Base-by-base conservation (phyloP, 352 stramenopile genomes). In the Phytophthora ohioensis region DNA sequence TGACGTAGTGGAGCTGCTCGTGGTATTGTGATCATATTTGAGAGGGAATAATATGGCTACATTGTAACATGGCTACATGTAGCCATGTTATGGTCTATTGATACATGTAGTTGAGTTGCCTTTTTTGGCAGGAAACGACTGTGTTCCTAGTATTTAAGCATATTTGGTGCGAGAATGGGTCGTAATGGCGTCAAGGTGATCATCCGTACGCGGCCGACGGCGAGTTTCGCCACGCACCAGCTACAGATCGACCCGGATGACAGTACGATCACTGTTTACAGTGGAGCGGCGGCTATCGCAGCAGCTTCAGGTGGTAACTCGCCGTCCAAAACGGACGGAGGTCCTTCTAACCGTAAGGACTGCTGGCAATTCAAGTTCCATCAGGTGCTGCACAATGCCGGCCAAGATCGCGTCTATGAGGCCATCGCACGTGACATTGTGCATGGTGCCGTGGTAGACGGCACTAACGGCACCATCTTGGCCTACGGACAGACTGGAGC, bases 301-400 rank as follows among this genome's bases (percentile, higher is more conserved):
- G 60, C 38, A 43, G 60, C 60, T 21, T 66, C 63, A 3, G 74
- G 71, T 4, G 67, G 57, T 15, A 32, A 31, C 8, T 66, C 70
- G 5, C 69, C 78, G 7, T 76, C 79, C n/a, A 73, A 73, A 30
- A 61, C 64, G 27, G 55, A 78, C 17, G 53, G 52, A 11, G 56
- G 65, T 2, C 88, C 85, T 10, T 92, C 81, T 1, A 95, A 95
- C 74, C 84, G 82, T 43, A 93, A 93, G 55, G 85, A 92, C 60
- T 92, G 80, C 49, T 95, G 85, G 85, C 87, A 88, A 45, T 98
- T 98, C 73, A 93, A 96, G 67, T 98, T 96, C 67, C 90, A 98
- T 63, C 92, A 98, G 64, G 85, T 98, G 60, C 82, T 98, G 55
- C 92, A 98, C 81, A 97, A 98, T 72, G 91, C 85, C 12, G 83